Evolutionary conservation across 1,139 yeast species (phyloP).

Genomic region (Saccharomycopsis hybrid): DNA sequence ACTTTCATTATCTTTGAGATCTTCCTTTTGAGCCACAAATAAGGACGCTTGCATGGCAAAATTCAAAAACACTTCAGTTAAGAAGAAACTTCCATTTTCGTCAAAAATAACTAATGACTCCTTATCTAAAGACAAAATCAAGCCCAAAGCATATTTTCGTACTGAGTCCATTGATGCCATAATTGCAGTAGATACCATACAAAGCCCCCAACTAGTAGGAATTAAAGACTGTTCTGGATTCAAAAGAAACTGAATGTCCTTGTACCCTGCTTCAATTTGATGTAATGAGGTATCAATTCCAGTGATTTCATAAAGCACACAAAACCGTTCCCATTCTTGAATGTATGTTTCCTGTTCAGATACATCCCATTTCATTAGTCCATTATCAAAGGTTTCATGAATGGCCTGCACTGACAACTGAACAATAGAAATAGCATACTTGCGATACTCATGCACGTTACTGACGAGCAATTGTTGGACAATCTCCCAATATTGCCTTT

Average conservation of each 20-base stretch:
- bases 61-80: conserved; percentile 52
- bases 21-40: conserved; percentile 35
- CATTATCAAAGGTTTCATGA: conserved; percentile 33
- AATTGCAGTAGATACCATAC: conserved; percentile 69
- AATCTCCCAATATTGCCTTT: conserved; percentile 49
- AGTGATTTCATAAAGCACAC: conserved; percentile 70
- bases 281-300: conserved; percentile 84
- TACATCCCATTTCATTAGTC: conserved; percentile 43
- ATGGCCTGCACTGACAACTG: conserved; percentile 52
- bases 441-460: conserved; percentile 61
- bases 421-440: conserved; percentile 62
- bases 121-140: conserved; percentile 49
- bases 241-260: conserved; percentile 54
- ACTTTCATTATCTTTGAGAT: conserved; percentile 26
- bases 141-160: conserved; percentile 52
- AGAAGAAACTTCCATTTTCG: conserved; percentile 39
- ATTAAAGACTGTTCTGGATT: conserved; percentile 41
- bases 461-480: conserved; percentile 55
- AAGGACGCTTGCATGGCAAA: conserved; percentile 61
- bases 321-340: conserved; percentile 66
- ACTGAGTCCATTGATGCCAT: conserved; percentile 77
- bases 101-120: conserved; percentile 43
- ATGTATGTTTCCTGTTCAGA: conserved; percentile 30
- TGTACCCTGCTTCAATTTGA: conserved; percentile 74
- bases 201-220: conserved; percentile 67